Evolutionary conservation across 2,329 filamentous ascomycete species (phyloP).

Genomic region (Fusarium hostae): DNA sequence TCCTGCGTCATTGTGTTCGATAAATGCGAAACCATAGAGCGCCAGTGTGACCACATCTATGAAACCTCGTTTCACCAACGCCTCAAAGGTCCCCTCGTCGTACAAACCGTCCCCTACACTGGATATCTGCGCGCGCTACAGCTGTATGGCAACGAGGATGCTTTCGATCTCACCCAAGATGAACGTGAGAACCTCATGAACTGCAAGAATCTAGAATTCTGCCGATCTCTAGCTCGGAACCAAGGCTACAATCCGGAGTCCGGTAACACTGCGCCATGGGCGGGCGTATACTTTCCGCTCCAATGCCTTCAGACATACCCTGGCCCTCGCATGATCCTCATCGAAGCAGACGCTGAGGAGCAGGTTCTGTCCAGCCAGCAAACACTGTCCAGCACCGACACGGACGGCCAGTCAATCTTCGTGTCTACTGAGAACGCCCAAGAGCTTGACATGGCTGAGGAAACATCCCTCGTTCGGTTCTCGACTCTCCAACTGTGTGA

Average conservation of each 20-base stretch:
- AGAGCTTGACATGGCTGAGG: background rate
- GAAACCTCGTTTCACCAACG: background rate
- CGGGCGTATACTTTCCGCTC: constrained; percentile 10
- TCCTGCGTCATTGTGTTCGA: background rate
- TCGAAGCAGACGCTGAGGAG: background rate
- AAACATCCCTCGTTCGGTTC: background rate
- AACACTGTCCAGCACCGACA: background rate
- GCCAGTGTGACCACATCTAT: background rate
- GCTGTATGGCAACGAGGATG: constrained; percentile 18
- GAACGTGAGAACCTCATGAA: background rate
- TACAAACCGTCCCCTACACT: constrained; percentile 9
- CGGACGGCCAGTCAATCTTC: background rate
- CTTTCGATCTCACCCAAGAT: background rate
- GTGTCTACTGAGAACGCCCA: background rate
- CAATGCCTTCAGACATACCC: constrained; percentile 1
- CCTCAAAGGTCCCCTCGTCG: background rate
- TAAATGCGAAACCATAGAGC: constrained; percentile 2
- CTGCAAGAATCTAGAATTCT: constrained; percentile 9
- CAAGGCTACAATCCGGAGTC: constrained; percentile 2
- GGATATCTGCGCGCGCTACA: constrained; percentile 18
- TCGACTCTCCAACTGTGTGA: background rate
- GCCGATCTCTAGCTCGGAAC: constrained; percentile 1
- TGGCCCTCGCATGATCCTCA: background rate
- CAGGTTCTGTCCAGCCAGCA: background rate
- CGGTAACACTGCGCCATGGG: background rate